Percentiles rank a stretch among this genome's conserved stretches.
These are phyloP conservation scores for Monilinia polystroma DNA, from an alignment of 2,329 filamentous ascomycete species.

Conservation along the genomic window DNA sequence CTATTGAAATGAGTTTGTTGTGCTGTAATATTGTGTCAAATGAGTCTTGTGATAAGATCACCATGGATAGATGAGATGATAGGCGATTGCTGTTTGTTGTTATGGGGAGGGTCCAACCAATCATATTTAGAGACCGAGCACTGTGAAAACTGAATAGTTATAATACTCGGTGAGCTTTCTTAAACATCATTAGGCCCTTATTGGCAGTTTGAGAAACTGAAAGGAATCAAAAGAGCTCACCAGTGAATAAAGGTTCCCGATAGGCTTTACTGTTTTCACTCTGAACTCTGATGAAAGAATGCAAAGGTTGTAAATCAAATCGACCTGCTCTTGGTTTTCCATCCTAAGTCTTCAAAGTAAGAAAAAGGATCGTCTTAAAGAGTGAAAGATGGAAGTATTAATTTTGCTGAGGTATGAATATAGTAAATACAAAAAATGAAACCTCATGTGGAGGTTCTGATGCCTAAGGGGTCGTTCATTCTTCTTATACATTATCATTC, in stretches of 20 bases:
- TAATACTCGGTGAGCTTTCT: too few species aligned
- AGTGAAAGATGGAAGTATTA: not conserved
- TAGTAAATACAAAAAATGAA: not conserved
- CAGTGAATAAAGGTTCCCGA: too few species aligned
- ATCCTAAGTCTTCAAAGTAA: not conserved
- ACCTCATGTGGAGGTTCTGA: too few species aligned
- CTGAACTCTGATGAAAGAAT: too few species aligned
- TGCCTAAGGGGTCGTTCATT: not conserved
- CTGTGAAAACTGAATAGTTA: too few species aligned
- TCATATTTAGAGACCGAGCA: too few species aligned
- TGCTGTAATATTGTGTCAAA: not conserved
- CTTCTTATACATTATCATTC: not conserved
- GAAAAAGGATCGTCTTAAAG: not conserved
- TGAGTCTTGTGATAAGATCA: not conserved
- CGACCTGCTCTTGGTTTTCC: not conserved
- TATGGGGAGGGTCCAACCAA: not conserved
- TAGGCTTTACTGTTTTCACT: too few species aligned
- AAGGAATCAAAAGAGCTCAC: too few species aligned
- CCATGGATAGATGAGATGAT: not conserved
- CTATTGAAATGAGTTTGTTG: not conserved
- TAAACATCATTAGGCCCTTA: too few species aligned
- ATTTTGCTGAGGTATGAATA: not conserved
- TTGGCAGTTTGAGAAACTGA: too few species aligned
- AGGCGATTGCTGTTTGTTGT: not conserved
- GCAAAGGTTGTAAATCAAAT: too few species aligned